Base-by-base conservation (phyloP, 2,329 filamentous ascomycete genomes). In the Bipolaris zeicola region DNA sequence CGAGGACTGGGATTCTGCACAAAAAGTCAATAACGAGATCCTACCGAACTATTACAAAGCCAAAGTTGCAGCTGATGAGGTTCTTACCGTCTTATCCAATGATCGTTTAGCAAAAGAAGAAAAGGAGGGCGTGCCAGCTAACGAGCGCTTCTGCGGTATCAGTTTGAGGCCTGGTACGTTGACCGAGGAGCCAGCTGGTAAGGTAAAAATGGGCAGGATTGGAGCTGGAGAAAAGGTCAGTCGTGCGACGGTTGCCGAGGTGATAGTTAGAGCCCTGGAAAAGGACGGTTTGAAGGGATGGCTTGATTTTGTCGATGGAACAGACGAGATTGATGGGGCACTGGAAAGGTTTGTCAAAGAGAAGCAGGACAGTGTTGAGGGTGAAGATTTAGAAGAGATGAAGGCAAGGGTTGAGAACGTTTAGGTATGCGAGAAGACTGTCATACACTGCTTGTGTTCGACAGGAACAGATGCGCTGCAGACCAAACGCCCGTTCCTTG, bases 1-100 rank as follows among this genome's bases (percentile, higher is more conserved):
- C 18, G 75, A 75, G 3, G 78, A 82, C 52, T 82, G 79, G 78
- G 74, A 72, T 5, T 64, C 65, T 1, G 73, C 81, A 1, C 75
- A 80, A 49, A 76, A 81, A 58, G 72, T 78, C 34, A 83, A 83
- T 62, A 75, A 72, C n/a, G 77, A 81, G 26, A 68, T 80, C 0
- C 71, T 85, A 16, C 80, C 82, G 1, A 74, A 79, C 10, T 85
- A 85, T 64, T 80, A 77, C 61, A 76, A 80, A 39, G 83, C 83
- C 16, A 85, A 85, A 63, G 76, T 83, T 26, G 82, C 82, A 20
- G 82, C 83, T 1, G 83, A 85, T 59, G 82, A 85, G 69, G 82
- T 82, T 48, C 72, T 85, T 63, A 81, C 81, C 8, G 79, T 81
- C 4, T 65, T 81, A 34, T 66, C 66, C 16, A 74, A 70, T 33